Percentiles rank a stretch among this genome's conserved stretches.
Conservation (phyloP, 2,329 filamentous ascomycete genomes). For the Aspergillus udagawae region DNA sequence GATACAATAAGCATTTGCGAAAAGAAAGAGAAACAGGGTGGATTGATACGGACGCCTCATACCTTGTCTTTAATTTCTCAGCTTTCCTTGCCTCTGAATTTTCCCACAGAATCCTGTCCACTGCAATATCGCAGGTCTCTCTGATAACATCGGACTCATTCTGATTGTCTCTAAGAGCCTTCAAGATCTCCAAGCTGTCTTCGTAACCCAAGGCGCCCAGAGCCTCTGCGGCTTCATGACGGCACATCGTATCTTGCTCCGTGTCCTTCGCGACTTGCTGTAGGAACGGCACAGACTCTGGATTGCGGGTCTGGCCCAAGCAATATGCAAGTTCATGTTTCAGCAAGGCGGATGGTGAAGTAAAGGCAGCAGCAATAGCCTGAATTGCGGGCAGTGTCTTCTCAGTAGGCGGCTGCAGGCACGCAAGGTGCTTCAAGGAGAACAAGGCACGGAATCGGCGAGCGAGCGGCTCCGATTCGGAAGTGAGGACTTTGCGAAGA, state of each 20-base stretch:
- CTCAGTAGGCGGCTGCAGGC: conserved; percentile 54
- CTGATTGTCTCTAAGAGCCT: conserved; percentile 66
- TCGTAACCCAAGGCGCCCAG: conserved; percentile 79
- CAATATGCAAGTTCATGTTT: conserved; percentile 99
- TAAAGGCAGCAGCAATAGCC: conserved; percentile 84
- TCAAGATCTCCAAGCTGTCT: conserved; percentile 69
- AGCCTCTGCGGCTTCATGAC: conserved; percentile 94
- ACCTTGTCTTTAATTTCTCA: conserved; percentile 82
- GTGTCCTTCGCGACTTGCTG: conserved; percentile 70
- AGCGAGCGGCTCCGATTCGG: conserved; percentile 77
- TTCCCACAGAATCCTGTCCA: conserved; percentile 92
- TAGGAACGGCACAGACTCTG: conserved; percentile 68
- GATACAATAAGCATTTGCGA: conserved; percentile 13
- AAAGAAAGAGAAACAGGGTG: conserved; percentile 8
- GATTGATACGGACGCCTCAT: conserved; percentile 23
- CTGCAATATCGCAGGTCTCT: conserved; percentile 95
- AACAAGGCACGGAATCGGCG: conserved; percentile 94
- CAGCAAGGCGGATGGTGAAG: conserved; percentile 79
- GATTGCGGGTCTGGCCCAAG: conserved; percentile 81
- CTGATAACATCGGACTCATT: conserved; percentile 76
- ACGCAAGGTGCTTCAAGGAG: conserved; percentile 90
- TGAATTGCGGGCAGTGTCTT: conserved; percentile 61
- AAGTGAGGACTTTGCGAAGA: conserved; percentile 68
- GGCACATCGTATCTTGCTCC: conserved; percentile 88
- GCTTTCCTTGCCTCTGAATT: conserved; percentile 65